These are phyloP conservation scores for Gossypium davidsonii DNA, from an alignment of 441 rosid genomes.

Conservation along the genomic window DNA sequence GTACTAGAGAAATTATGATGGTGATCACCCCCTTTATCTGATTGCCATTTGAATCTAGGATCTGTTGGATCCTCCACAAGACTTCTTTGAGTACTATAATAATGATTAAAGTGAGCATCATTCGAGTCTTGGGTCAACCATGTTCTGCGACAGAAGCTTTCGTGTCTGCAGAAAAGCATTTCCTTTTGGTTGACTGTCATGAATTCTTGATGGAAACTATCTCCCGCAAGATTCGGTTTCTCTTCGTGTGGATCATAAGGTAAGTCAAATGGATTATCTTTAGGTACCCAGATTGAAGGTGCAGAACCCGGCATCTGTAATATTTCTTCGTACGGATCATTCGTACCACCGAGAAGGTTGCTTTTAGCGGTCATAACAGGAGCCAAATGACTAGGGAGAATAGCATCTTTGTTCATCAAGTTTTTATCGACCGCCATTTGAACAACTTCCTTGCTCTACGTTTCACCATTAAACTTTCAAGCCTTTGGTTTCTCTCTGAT, in stretches of 20 bases:
- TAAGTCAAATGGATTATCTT: constrained; percentile 71
- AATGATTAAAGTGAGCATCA: neutral
- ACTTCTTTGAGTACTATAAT: constrained; percentile 10
- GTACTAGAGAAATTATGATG: constrained; percentile 13
- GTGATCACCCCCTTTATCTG: constrained; percentile 36
- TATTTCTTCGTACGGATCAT: constrained; percentile 21
- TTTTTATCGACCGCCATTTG: constrained; percentile 41
- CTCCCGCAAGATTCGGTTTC: constrained; percentile 61
- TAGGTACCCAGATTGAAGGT: constrained; percentile 59
- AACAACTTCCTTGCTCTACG: constrained; percentile 54
- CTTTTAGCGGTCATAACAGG: constrained; percentile 41
- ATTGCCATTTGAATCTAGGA: constrained; percentile 17
- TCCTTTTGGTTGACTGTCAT: constrained; percentile 42
- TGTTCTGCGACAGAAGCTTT: constrained; percentile 56
- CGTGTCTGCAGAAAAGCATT: constrained; percentile 49
- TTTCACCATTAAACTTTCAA: constrained; percentile 66
- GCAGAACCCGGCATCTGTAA: constrained; percentile 67
- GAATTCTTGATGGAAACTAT: constrained; percentile 65
- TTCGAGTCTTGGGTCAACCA: constrained; percentile 31
- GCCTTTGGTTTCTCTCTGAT: constrained; percentile 66
- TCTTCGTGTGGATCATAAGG: constrained; percentile 83
- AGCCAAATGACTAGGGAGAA: constrained; percentile 32
- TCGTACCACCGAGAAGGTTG: constrained; percentile 17
- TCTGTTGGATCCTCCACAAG: constrained; percentile 4
- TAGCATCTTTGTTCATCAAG: constrained; percentile 26